Conservation (phyloP, 108 stramenopile genomes). For the Craspedostauros australis region DNA sequence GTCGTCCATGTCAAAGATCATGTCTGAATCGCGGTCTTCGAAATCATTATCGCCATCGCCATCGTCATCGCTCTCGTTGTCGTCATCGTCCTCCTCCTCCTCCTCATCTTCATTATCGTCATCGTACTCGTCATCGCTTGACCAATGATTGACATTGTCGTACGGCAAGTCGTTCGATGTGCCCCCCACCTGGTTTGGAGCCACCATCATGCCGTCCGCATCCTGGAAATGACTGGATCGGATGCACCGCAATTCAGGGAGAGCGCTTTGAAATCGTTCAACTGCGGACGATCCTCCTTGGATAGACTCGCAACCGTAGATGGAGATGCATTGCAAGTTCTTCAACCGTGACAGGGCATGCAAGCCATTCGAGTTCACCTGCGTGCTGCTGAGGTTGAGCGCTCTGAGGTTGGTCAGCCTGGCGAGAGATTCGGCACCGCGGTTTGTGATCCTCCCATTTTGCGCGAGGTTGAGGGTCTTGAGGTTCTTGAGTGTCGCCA, state of each 20-base stretch:
- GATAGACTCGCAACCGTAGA: conserved; percentile 71
- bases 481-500: conserved; percentile 64
- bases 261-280: conserved; percentile 46
- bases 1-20: conserved; percentile 4
- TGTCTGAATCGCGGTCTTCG: not conserved
- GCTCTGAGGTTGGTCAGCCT: conserved; percentile 67
- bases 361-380: conserved; percentile 58
- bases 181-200: not conserved
- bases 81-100: conserved; percentile 1
- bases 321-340: conserved; percentile 57
- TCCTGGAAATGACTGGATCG: conserved; percentile 48
- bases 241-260: conserved; percentile 68
- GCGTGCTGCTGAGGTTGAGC: conserved; percentile 74
- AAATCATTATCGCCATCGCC: conserved; percentile 2
- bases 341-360: conserved; percentile 49
- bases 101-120: not conserved
- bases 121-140: not conserved
- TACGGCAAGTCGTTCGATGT: not conserved
- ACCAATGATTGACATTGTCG: not conserved
- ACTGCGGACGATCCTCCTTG: conserved; percentile 30
- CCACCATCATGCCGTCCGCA: conserved; percentile 47
- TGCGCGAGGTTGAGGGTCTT: conserved; percentile 69
- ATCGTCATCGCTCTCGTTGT: conserved; percentile 14
- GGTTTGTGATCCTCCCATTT: conserved; percentile 77
- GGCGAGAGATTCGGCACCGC: conserved; percentile 65